phyloP scores from a whole-genome alignment of 495 filamentous ascomycete species.

The Neurospora sp. region DNA sequence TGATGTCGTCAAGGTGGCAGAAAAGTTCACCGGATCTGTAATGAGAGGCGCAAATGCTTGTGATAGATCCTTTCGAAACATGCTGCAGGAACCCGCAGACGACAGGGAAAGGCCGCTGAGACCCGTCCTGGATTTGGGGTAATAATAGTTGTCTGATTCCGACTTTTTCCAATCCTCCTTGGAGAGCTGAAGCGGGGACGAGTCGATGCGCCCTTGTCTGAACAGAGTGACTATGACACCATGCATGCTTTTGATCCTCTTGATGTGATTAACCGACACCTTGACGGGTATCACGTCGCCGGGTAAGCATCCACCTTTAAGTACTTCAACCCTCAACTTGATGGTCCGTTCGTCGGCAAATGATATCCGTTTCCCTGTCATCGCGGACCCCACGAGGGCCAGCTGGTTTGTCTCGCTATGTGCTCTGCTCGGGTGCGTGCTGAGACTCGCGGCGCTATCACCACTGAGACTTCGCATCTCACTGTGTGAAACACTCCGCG shows the following conservation, averaged over 20 bases:
- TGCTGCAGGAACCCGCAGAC: conserved; percentile 68
- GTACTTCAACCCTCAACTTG: conserved; percentile 73
- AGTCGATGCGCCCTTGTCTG: conserved; percentile 83
- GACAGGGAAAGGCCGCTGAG: conserved; percentile 74
- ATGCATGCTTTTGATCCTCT: conserved; percentile 76
- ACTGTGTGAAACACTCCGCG: conserved; percentile 24
- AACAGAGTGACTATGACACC: conserved; percentile 92
- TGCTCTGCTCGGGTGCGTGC: conserved; percentile 28
- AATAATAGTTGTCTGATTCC: conserved; percentile 45
- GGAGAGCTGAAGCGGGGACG: conserved; percentile 51
- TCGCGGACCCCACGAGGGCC: conserved; percentile 1
- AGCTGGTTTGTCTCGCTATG: conserved; percentile 21
- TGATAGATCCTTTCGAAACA: conserved; percentile 87
- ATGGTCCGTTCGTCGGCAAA: conserved; percentile 54
- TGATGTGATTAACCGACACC: conserved; percentile 75
- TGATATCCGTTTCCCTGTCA: conserved; percentile 7
- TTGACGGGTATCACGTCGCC: conserved; percentile 75
- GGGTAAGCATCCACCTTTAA: conserved; percentile 73
- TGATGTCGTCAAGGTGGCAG: conserved; percentile 64
- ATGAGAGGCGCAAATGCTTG: conserved; percentile 81
- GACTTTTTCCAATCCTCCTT: conserved; percentile 60
- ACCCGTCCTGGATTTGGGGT: conserved; percentile 60
- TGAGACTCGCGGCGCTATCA: conserved; percentile 33
- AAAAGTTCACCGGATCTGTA: conserved; percentile 70
- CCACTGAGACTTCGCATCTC: conserved; percentile 39